Conservation (phyloP, 257 asterid species). For the Solanum okadae region DNA sequence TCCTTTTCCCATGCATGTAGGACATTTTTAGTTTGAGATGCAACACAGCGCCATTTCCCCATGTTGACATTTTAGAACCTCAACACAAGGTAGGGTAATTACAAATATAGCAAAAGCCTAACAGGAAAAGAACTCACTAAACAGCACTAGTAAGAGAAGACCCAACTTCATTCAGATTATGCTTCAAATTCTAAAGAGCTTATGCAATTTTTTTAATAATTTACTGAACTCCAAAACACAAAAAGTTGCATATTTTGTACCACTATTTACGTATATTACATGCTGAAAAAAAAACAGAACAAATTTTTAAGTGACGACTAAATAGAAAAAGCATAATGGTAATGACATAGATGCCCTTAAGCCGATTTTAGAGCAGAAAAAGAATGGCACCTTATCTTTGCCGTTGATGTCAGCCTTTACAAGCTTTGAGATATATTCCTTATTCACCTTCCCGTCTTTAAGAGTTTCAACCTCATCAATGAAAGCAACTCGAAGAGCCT, state of each 20-base stretch:
- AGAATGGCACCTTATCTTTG: conserved; percentile 68
- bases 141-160: not conserved
- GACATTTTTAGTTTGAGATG: not conserved
- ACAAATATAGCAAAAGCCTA: not conserved
- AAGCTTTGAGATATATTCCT: conserved; percentile 83
- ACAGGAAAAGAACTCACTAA: not conserved
- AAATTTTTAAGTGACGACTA: not conserved
- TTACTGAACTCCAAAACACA: not conserved
- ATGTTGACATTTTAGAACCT: not conserved
- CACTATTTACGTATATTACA: not conserved
- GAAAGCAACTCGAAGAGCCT: conserved; percentile 98
- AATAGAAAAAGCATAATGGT: not conserved
- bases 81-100: not conserved
- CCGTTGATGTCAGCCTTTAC: conserved; percentile 94
- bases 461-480: conserved; percentile 89
- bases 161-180: not conserved
- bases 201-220: not conserved
- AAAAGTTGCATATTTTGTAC: not conserved
- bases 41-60: not conserved
- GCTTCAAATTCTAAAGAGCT: not conserved
- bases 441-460: conserved; percentile 73
- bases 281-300: not conserved
- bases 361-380: not conserved
- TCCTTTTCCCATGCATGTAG: not conserved
- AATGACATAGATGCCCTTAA: not conserved